phyloP scores from a whole-genome alignment of 1,139 yeast species.

The Hansenula sp. region DNA sequence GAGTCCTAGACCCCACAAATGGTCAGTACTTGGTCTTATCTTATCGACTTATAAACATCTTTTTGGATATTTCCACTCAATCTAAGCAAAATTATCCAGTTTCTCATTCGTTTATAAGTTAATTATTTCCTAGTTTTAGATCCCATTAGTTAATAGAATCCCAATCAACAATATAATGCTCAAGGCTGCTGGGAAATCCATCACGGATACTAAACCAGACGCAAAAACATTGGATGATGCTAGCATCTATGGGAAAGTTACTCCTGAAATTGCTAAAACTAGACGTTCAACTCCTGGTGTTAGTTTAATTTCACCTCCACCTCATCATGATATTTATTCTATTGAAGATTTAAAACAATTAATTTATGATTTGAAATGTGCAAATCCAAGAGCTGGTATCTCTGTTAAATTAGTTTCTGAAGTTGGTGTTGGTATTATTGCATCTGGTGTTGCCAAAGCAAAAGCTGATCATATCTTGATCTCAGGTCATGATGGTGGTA shows the following conservation, averaged over 20 bases:
- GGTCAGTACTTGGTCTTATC: too few species aligned
- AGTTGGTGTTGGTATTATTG: slow-evolving; percentile 98
- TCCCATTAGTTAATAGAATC: too few species aligned
- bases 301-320: slow-evolving; percentile 96
- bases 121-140: too few species aligned
- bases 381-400: slow-evolving; percentile 95
- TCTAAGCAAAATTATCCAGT: too few species aligned
- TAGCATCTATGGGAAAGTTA: slow-evolving; percentile 50
- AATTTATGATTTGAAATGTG: slow-evolving; percentile 92
- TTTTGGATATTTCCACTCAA: too few species aligned
- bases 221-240: not conserved
- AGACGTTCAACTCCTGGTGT: slow-evolving; percentile 97
- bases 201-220: not conserved
- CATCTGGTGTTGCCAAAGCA: slow-evolving; percentile 98
- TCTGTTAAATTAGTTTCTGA: slow-evolving; percentile 95
- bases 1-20: too few species aligned
- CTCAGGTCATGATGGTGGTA: slow-evolving; percentile 99
- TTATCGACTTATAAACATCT: too few species aligned
- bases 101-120: too few species aligned
- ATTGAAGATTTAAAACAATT: slow-evolving; percentile 97
- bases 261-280: slow-evolving; percentile 84
- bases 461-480: slow-evolving; percentile 95
- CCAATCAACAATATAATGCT: not conserved
- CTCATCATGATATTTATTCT: slow-evolving; percentile 97
- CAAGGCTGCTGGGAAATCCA: not conserved